Evolutionary conservation across 371 early-diverging fungal genomes (phyloP).

Genomic region (Batkoa obscura): DNA sequence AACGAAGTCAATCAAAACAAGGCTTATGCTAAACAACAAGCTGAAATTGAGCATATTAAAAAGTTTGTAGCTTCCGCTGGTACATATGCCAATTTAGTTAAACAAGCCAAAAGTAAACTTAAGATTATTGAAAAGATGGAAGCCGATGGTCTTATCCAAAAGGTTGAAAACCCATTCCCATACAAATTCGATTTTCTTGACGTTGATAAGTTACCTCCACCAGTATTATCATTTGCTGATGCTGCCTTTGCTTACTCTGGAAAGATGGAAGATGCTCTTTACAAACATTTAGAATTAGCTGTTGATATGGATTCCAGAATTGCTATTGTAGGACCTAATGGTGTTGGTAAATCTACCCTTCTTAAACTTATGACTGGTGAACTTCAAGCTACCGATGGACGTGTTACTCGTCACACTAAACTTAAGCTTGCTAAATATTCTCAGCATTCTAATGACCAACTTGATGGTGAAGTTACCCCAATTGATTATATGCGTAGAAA

Average conservation of each 20-base stretch:
- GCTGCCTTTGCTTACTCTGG: constrained; percentile 86
- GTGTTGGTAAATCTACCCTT: constrained; percentile 82
- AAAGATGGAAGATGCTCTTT: constrained; percentile 54
- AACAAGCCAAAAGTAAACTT: constrained; percentile 95
- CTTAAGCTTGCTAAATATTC: constrained; percentile 93
- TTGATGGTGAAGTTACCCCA: constrained; percentile 67
- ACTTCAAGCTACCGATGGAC: constrained; percentile 65
- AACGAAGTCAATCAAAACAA: constrained; percentile 91
- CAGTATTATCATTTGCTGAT: constrained; percentile 83
- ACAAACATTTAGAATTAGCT: constrained; percentile 75
- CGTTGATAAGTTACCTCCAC: constrained; percentile 85
- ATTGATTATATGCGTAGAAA: constrained; percentile 81
- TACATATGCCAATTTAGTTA: constrained; percentile 96
- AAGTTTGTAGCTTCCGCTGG: constrained; percentile 97
- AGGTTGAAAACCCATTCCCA: constrained; percentile 36
- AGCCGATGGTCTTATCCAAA: constrained; percentile 89
- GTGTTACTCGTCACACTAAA: constrained; percentile 69
- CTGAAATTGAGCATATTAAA: constrained; percentile 95
- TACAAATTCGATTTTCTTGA: constrained; percentile 81
- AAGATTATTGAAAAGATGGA: constrained; percentile 99
- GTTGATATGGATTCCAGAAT: constrained; percentile 93
- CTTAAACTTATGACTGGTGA: constrained; percentile 82
- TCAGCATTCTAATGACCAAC: constrained; percentile 92
- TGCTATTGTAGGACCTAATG: constrained; percentile 80
- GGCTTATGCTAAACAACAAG: constrained; percentile 95